Conservation (phyloP, 2,329 filamentous ascomycete genomes). For the Chalaropsis ovoidea region DNA sequence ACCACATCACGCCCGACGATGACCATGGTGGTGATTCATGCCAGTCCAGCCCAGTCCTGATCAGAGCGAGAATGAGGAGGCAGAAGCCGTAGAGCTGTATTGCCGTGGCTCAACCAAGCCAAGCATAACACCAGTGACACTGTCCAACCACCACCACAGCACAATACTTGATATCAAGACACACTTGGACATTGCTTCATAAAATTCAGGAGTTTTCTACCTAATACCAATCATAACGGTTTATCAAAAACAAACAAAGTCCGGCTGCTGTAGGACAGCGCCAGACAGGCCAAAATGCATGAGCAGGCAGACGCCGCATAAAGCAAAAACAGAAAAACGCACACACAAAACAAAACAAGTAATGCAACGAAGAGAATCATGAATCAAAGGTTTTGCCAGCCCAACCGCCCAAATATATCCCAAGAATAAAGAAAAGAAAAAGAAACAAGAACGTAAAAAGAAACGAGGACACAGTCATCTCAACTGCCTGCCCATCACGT, state of each 20-base stretch:
- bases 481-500: background rate
- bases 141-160: too few species aligned
- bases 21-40: too few species aligned
- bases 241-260: background rate
- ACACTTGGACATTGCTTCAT: background rate
- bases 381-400: constrained; percentile 4
- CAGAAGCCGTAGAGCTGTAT: too few species aligned
- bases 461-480: background rate
- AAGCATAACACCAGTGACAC: too few species aligned
- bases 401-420: constrained; percentile 11
- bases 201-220: background rate
- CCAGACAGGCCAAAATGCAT: background rate
- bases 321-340: background rate
- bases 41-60: too few species aligned
- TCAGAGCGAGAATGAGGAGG: too few species aligned
- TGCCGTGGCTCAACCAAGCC: too few species aligned
- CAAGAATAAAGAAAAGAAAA: constrained; percentile 4
- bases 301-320: background rate
- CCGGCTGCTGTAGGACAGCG: background rate
- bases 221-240: background rate
- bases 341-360: background rate
- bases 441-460: background rate
- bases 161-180: too few species aligned
- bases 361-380: background rate
- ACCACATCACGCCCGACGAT: too few species aligned